Evolutionary conservation across 2,329 filamentous ascomycete genomes (phyloP).

Genomic region (Claviceps spartinae): DNA sequence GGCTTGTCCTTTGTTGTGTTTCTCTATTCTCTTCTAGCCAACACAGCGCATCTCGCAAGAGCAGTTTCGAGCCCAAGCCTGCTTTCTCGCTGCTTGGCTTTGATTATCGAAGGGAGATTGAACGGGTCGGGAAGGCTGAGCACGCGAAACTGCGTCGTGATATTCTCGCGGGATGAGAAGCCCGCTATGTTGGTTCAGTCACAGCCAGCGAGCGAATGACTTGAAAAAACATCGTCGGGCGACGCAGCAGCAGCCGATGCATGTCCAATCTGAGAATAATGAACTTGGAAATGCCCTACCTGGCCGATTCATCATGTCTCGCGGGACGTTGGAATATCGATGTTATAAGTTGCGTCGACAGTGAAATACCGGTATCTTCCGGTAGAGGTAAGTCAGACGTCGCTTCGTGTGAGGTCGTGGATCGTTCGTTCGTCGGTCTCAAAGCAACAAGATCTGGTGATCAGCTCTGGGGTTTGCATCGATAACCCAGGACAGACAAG

Average conservation of each 20-base stretch:
- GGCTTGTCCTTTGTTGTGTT: not conserved
- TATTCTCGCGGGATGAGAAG: not conserved
- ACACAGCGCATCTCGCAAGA: not conserved
- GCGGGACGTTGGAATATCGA: not conserved
- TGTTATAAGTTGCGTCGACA: not conserved
- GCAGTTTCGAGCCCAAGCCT: not conserved
- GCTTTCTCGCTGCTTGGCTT: not conserved
- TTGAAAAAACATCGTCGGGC: not conserved
- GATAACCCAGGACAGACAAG: slow-evolving; percentile 12
- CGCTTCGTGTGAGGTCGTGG: not conserved
- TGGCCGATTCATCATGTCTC: slow-evolving; percentile 45
- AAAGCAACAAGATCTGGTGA: slow-evolving; percentile 1
- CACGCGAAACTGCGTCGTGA: not conserved
- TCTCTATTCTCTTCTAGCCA: not conserved
- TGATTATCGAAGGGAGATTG: not conserved
- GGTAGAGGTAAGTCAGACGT: not conserved
- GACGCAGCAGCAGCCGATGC: not conserved
- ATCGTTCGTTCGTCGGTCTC: not conserved
- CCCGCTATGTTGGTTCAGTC: not conserved
- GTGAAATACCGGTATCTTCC: not conserved
- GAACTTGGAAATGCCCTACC: slow-evolving; percentile 30
- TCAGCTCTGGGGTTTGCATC: slow-evolving; percentile 1
- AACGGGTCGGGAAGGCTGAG: not conserved
- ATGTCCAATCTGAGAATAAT: slow-evolving; percentile 7
- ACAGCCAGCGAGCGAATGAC: not conserved